A percentile compares a stretch with the other conserved stretches of the same genome.
phyloP scores from a whole-genome alignment of 306 rosid species.

The Delonix regia region DNA sequence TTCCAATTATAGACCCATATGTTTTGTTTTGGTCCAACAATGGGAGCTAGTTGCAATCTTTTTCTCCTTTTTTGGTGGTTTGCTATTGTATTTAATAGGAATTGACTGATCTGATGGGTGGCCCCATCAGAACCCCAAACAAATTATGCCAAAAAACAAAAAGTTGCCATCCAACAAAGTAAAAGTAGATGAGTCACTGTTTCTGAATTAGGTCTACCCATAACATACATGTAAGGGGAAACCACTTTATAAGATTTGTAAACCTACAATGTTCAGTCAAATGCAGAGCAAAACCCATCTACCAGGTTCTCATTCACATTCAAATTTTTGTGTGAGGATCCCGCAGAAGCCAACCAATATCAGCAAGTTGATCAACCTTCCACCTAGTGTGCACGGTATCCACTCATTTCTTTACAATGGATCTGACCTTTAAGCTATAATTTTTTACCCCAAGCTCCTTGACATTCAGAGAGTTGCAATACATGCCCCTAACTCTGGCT shows the following conservation, averaged over 20 bases:
- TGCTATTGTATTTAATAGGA: no score
- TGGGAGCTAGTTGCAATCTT: no score
- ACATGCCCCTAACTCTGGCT: neutral
- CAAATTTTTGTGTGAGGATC: constrained; percentile 15
- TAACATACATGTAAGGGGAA: neutral
- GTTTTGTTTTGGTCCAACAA: no score
- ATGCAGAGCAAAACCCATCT: no score
- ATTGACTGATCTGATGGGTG: no score
- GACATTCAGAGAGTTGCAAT: constrained; percentile 9
- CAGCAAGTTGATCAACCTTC: neutral
- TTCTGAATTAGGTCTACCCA: neutral
- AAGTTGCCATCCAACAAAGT: neutral
- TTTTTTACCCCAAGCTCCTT: neutral
- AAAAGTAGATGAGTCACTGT: neutral
- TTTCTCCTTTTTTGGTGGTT: no score
- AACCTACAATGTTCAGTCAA: no score
- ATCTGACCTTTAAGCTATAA: constrained; percentile 9
- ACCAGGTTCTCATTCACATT: constrained; percentile 6
- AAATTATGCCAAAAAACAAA: neutral
- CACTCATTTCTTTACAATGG: neutral
- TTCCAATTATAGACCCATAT: no score
- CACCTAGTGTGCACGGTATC: neutral
- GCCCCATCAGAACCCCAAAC: no score
- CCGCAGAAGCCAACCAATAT: neutral
- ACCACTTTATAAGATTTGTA: no score